phyloP scores from a whole-genome alignment of 164 flowering plant species.

The Annona cherimola region DNA sequence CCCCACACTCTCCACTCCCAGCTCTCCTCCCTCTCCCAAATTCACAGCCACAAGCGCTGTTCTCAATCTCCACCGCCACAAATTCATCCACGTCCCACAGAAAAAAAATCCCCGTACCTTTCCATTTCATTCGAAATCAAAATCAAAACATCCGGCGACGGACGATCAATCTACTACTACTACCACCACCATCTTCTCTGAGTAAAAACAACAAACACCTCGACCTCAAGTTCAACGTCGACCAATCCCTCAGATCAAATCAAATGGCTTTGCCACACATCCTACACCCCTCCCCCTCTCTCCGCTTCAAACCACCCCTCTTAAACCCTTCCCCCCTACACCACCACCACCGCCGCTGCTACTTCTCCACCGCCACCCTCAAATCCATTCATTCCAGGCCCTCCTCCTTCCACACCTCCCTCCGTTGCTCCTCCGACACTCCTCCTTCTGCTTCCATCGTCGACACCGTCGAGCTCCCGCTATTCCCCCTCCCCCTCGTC shows the following conservation, averaged over 20 bases:
- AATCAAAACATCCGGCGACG: not conserved
- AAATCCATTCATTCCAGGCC: not conserved
- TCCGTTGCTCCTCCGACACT: conserved; percentile 52
- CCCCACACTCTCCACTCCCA: too few species aligned
- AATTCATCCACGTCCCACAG: too few species aligned
- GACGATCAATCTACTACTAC: not conserved
- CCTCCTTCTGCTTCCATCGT: conserved; percentile 52
- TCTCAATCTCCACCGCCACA: too few species aligned
- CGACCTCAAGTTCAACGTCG: not conserved
- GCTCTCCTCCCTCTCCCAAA: too few species aligned
- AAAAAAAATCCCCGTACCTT: too few species aligned
- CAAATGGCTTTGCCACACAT: conserved; percentile 65
- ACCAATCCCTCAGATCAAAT: not conserved
- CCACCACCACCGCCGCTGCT: not conserved
- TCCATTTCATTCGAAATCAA: not conserved
- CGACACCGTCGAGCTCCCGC: conserved; percentile 78
- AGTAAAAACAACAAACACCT: not conserved
- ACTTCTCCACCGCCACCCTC: not conserved
- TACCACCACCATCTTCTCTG: not conserved
- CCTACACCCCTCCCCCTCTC: conserved; percentile 33
- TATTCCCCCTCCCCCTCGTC: conserved; percentile 90
- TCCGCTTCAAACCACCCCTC: conserved; percentile 27
- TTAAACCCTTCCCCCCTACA: conserved; percentile 5
- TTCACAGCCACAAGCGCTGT: too few species aligned
- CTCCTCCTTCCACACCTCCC: conserved; percentile 3